Base-by-base conservation (phyloP, 148 eudicot species). In the Rhododendron williamsianum region DNA sequence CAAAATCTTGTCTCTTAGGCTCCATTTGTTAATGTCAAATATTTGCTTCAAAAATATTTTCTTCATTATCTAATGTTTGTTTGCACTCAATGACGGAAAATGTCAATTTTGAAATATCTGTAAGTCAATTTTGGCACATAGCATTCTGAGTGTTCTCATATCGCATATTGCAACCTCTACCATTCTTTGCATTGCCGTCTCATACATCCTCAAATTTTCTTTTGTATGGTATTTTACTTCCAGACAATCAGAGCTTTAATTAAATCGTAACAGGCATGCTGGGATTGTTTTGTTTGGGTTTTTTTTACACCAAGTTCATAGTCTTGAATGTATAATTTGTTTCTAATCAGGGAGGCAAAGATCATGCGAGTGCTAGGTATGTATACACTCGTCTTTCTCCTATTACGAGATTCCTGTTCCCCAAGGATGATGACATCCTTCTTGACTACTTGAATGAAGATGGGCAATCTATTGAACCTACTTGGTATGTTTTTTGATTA, bases 281-380 rank as follows among this genome's bases (percentile, higher is more conserved):
- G 6, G 18, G 21, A 30, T 27, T 52, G n/a, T 51, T 80, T 15
- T 6, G 19, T 58, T 56, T 81, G 63, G 9, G 23, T 27, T 41
- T 9, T 12, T 80, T 85, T 21, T 30, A 11, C 19, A 18, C 41
- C 2, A 16, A 27, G 1, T 52, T 83, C 38, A 7, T 72, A 49
- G 36, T 8, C 12, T 15, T 30, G 38, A 58, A 45, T 49, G 36
- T 73, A 41, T 30, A 27, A 18, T 21, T 48, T 74, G 83, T 45
- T 27, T 30, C 15, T 89, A n/a, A 56, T 73, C 87, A 97, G 98
- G 99, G 99, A 72, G 99, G 99, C 81, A 97, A 97, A 86, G 98
- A 97, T 88, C 95, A 94, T 89, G 99, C 98, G 9, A 95, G 98
- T 89, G 88, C 98, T 82, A 90, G 98, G 86, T 97, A 97, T 73